Percentiles rank a stretch among this genome's conserved stretches.
Conservation (phyloP, 345 rosid genomes). For the Rhizophora apiculata region DNA sequence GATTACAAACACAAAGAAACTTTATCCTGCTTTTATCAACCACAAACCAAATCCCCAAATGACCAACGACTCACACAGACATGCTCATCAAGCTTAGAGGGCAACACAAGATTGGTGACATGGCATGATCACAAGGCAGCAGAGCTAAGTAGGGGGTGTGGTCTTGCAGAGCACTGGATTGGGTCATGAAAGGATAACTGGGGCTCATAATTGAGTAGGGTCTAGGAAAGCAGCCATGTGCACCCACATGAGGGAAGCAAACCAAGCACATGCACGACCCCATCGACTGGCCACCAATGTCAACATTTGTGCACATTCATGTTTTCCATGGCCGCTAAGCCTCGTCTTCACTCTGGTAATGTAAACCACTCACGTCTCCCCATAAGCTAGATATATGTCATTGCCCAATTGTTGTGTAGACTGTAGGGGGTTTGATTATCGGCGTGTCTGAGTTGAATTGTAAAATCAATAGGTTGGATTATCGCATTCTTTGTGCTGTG, state of each 20-base stretch:
- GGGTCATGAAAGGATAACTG: background rate
- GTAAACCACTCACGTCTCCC: background rate
- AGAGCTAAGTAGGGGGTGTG: background rate
- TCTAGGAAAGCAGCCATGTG: slow-evolving; percentile 1
- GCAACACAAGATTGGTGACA: background rate
- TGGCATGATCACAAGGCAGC: background rate
- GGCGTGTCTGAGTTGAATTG: background rate
- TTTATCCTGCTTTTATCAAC: no score
- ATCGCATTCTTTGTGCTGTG: background rate
- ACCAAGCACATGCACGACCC: background rate
- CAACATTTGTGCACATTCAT: background rate
- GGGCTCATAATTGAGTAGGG: background rate
- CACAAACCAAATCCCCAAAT: no score
- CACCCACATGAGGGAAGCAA: background rate
- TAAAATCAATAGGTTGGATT: no score
- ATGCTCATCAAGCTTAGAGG: no score
- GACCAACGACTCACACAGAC: no score
- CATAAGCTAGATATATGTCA: background rate
- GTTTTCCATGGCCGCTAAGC: background rate
- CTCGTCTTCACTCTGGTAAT: background rate
- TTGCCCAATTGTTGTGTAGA: background rate
- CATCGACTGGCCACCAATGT: background rate
- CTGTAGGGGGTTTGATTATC: background rate
- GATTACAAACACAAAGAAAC: no score
- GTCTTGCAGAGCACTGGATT: background rate